These are phyloP conservation scores for Arthroderma uncinatum DNA, from an alignment of 2,329 filamentous ascomycete species.

Conservation along the genomic window DNA sequence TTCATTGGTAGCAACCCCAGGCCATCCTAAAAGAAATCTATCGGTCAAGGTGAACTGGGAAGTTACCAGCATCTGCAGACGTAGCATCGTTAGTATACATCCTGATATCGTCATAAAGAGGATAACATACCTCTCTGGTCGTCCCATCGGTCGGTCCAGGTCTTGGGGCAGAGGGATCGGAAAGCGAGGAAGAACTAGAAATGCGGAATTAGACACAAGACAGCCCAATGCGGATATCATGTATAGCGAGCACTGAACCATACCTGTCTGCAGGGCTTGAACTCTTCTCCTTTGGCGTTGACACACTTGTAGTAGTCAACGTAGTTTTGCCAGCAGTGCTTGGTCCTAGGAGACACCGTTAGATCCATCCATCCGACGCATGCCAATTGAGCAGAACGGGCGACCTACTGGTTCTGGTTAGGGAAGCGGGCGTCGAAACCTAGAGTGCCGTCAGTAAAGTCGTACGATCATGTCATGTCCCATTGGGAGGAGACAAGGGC, in stretches of 20 bases:
- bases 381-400: not conserved
- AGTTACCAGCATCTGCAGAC: constrained; percentile 44
- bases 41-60: constrained; percentile 32
- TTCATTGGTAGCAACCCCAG: not conserved
- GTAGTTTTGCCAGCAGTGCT: constrained; percentile 99
- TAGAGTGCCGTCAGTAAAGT: constrained; percentile 29
- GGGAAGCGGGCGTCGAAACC: constrained; percentile 99
- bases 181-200: constrained; percentile 88
- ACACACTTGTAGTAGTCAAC: constrained; percentile 99
- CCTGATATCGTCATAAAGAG: not conserved
- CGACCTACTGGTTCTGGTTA: constrained; percentile 63
- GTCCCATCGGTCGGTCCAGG: constrained; percentile 92
- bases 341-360: constrained; percentile 46
- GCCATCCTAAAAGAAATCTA: constrained; percentile 6
- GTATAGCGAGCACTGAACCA: too few relatives aligned
- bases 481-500: too few relatives aligned
- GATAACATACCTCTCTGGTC: constrained; percentile 73
- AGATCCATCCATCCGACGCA: not conserved
- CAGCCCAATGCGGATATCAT: too few relatives aligned
- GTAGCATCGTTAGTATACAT: constrained; percentile 4
- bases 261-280: constrained; percentile 94
- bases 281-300: constrained; percentile 95
- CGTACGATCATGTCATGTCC: too few relatives aligned
- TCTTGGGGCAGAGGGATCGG: constrained; percentile 91
- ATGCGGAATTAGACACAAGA: not conserved